Conservation (phyloP, 2,329 filamentous ascomycete genomes). For the Diaporthe citriasiana region DNA sequence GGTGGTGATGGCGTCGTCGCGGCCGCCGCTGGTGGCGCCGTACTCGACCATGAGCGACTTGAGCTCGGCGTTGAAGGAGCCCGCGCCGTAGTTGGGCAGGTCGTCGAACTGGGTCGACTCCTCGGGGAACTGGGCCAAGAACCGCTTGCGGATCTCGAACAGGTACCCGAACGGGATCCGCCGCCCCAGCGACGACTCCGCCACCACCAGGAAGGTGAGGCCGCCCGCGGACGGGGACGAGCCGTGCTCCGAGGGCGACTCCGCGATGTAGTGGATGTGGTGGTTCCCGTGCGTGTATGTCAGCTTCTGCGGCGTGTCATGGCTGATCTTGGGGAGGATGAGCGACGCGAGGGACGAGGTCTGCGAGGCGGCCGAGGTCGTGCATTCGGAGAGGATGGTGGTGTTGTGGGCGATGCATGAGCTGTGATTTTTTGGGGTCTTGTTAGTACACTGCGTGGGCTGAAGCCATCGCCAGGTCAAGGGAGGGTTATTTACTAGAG, state of each 20-base stretch:
- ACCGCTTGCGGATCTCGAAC: slow-evolving; percentile 89
- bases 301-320: slow-evolving; percentile 84
- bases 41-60: slow-evolving; percentile 85
- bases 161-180: slow-evolving; percentile 95
- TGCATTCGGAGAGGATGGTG: slow-evolving; percentile 95
- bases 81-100: slow-evolving; percentile 91
- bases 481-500: slow-evolving; percentile 73
- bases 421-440: slow-evolving; percentile 63
- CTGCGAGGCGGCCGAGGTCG: slow-evolving; percentile 84
- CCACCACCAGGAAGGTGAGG: slow-evolving; percentile 92
- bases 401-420: slow-evolving; percentile 94
- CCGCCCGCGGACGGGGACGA: slow-evolving; percentile 76
- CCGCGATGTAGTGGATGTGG: slow-evolving; percentile 96
- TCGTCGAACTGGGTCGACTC: slow-evolving; percentile 78
- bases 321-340: slow-evolving; percentile 94
- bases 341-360: slow-evolving; percentile 90
- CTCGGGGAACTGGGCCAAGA: slow-evolving; percentile 79
- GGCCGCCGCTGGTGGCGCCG: slow-evolving; percentile 81
- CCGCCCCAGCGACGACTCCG: slow-evolving; percentile 83
- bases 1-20: slow-evolving; percentile 85
- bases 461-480: slow-evolving; percentile 16
- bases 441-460: slow-evolving; percentile 40
- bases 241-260: slow-evolving; percentile 78
- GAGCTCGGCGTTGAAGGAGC: slow-evolving; percentile 85
- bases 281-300: slow-evolving; percentile 94